phyloP scores from a whole-genome alignment of 441 rosid genomes.

The Breynia disticha region DNA sequence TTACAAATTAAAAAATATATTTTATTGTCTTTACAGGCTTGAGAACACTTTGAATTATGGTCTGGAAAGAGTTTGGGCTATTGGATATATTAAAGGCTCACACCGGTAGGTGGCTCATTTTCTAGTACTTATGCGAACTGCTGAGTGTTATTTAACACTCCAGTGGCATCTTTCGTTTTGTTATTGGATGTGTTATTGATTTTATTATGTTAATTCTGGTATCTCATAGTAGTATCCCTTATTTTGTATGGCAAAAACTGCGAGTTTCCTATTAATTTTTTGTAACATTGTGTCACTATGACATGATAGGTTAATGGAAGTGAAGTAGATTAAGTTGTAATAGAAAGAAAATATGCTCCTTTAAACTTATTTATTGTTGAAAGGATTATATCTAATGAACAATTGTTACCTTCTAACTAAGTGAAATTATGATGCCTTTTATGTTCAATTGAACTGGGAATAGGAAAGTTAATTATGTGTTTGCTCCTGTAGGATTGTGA shows the following conservation, averaged over 20 bases:
- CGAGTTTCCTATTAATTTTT: too few species aligned
- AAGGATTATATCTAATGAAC: too few species aligned
- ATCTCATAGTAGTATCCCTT: not conserved
- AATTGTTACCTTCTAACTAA: too few species aligned
- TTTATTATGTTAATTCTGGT: not conserved
- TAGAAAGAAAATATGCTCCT: too few species aligned
- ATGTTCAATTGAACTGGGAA: too few species aligned
- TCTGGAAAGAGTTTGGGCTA: conserved; percentile 86
- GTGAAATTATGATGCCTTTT: too few species aligned
- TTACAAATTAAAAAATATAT: not conserved
- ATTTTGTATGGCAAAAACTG: too few species aligned
- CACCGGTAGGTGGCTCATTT: conserved; percentile 47
- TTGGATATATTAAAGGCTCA: conserved; percentile 65
- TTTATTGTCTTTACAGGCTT: conserved; percentile 41
- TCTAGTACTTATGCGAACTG: not conserved
- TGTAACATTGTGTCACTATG: too few species aligned
- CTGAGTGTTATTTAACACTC: not conserved
- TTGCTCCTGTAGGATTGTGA: conserved; percentile 53
- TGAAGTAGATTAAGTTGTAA: too few species aligned
- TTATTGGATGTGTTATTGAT: not conserved
- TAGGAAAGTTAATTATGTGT: not conserved
- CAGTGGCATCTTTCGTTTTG: not conserved
- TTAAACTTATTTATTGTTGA: too few species aligned
- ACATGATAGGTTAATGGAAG: too few species aligned
- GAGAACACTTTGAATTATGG: conserved; percentile 83